These are phyloP conservation scores for Exserohilum rostratum DNA, from an alignment of 2,329 filamentous ascomycete genomes.

Conservation along the genomic window DNA sequence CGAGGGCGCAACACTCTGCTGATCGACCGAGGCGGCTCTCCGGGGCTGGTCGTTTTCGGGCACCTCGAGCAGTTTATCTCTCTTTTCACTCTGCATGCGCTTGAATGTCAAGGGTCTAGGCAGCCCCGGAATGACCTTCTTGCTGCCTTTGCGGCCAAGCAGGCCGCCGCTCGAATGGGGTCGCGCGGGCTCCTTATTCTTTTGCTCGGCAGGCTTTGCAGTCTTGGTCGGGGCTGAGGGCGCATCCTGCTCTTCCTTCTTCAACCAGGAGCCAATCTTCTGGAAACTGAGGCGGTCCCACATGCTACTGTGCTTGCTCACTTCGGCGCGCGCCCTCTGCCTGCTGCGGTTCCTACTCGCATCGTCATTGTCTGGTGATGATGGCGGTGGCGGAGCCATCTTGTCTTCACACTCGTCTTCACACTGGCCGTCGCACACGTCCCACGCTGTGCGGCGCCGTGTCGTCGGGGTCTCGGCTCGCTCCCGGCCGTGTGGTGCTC, in stretches of 20 bases:
- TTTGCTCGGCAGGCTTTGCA: conserved; percentile 9
- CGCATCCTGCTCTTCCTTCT: conserved; percentile 46
- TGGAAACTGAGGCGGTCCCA: conserved; percentile 48
- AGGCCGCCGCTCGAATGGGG: conserved; percentile 44
- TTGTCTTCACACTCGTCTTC: too few relatives aligned
- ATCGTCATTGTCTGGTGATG: conserved; percentile 35
- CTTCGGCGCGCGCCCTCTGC: conserved; percentile 43
- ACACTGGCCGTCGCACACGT: conserved; percentile 6
- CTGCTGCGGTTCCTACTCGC: conserved; percentile 39
- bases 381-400: too few relatives aligned
- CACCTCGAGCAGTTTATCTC: conserved; percentile 73
- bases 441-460: conserved; percentile 3
- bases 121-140: conserved; percentile 76
- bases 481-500: conserved; percentile 7
- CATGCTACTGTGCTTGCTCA: conserved; percentile 43
- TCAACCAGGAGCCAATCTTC: conserved; percentile 51
- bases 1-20: conserved; percentile 66
- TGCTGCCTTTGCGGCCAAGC: conserved; percentile 39
- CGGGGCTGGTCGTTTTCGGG: conserved; percentile 69
- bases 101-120: conserved; percentile 80
- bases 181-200: conserved; percentile 40
- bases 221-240: conserved; percentile 21
- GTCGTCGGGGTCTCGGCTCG: conserved; percentile 19
- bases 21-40: conserved; percentile 73
- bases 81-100: conserved; percentile 79